Percentiles rank a stretch among this genome's conserved stretches.
These are phyloP conservation scores for Lichina pygmaea DNA, from an alignment of 495 filamentous ascomycete genomes.

Conservation along the genomic window DNA sequence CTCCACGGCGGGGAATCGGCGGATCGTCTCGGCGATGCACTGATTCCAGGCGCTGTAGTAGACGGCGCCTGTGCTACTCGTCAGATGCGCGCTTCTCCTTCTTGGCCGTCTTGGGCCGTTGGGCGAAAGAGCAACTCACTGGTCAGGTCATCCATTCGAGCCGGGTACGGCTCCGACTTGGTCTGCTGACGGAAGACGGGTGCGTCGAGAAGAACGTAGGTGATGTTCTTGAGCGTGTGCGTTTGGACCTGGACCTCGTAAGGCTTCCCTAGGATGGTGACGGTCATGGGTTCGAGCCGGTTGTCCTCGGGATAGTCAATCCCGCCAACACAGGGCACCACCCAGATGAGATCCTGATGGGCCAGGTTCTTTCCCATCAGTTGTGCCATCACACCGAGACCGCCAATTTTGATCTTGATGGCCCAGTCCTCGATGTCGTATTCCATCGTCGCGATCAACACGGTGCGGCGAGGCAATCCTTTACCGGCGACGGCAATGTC, in stretches of 20 bases:
- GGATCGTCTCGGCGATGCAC: conserved; percentile 36
- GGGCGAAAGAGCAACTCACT: conserved; percentile 2
- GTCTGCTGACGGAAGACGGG: conserved; percentile 46
- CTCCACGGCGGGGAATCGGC: conserved; percentile 29
- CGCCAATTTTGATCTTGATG: conserved; percentile 9
- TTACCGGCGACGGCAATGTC: neutral
- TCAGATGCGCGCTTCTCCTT: no score
- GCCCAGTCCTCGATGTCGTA: conserved; percentile 10
- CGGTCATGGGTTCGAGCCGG: conserved; percentile 31
- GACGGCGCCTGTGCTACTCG: conserved; percentile 18
- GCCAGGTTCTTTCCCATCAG: conserved; percentile 43
- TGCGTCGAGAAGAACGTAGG: conserved; percentile 42
- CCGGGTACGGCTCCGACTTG: conserved; percentile 37
- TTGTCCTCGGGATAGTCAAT: conserved; percentile 36
- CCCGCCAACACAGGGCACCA: conserved; percentile 48
- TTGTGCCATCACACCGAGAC: conserved; percentile 21
- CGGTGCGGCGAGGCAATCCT: neutral
- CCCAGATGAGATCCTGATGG: conserved; percentile 45
- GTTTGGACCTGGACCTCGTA: conserved; percentile 43
- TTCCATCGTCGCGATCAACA: conserved; percentile 4
- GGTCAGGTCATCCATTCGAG: conserved; percentile 50
- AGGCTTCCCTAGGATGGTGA: conserved; percentile 33
- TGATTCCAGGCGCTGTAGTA: conserved; percentile 54
- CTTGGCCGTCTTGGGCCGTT: no score
- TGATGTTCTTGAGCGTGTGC: conserved; percentile 38